Percentiles rank a stretch among this genome's conserved stretches.
Conservation (phyloP, 495 filamentous ascomycete species). For the Talaromyces nanjingensis region DNA sequence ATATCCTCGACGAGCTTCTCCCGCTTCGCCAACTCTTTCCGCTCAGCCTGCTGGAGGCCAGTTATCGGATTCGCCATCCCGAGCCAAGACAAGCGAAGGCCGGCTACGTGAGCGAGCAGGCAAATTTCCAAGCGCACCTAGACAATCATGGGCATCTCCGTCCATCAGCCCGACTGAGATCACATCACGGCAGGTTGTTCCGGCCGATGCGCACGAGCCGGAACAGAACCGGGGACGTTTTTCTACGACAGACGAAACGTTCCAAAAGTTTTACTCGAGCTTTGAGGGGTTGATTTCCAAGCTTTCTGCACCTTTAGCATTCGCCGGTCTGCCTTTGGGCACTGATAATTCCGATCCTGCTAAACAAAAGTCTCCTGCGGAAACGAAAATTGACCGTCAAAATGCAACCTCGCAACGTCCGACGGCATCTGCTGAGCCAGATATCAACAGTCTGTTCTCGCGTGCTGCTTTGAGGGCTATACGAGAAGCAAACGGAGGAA, state of each 20-base stretch:
- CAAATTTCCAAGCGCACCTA: conserved; percentile 17
- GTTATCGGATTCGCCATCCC: conserved; percentile 50
- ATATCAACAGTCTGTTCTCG: conserved; percentile 71
- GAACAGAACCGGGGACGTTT: conserved; percentile 10
- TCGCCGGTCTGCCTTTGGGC: conserved; percentile 77
- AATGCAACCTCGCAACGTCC: conserved; percentile 31
- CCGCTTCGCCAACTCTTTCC: conserved; percentile 60
- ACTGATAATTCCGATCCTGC: conserved; percentile 40
- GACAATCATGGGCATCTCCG: conserved; percentile 33
- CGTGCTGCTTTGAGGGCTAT: conserved; percentile 70
- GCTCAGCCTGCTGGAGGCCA: conserved; percentile 70
- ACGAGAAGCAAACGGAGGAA: conserved; percentile 37
- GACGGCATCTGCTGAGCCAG: conserved; percentile 49
- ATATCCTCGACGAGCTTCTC: conserved; percentile 53
- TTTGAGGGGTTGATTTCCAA: conserved; percentile 77
- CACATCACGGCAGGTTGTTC: conserved; percentile 29
- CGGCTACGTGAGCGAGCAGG: conserved; percentile 23
- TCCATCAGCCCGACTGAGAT: conserved; percentile 28
- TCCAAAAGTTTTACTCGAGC: conserved; percentile 82
- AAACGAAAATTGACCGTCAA: conserved; percentile 31
- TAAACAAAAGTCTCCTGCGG: conserved; percentile 34
- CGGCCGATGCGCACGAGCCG: conserved; percentile 16
- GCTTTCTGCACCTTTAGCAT: conserved; percentile 83
- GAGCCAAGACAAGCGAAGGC: conserved; percentile 32
- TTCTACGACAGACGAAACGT: conserved; percentile 60